phyloP scores from a whole-genome alignment of 768 basidiomycete species.

The Lactarius quietus region DNA sequence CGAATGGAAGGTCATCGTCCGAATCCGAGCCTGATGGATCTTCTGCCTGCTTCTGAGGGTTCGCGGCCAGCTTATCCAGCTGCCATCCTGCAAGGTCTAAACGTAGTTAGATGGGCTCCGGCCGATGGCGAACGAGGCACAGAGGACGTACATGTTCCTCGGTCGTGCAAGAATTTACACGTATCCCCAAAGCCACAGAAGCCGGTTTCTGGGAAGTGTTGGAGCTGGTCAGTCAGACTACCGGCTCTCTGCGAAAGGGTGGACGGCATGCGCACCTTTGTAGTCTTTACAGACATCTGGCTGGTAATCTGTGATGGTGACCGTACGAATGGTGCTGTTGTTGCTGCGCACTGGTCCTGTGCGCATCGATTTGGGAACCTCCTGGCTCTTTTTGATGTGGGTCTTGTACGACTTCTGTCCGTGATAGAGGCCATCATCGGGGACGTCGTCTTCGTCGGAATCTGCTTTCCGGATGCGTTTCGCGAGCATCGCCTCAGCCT shows the following conservation, averaged over 20 bases:
- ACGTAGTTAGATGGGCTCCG: slow-evolving; percentile 3
- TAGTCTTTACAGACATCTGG: slow-evolving; percentile 99
- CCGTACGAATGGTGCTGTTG: slow-evolving; percentile 81
- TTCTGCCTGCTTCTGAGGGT: slow-evolving; percentile 53
- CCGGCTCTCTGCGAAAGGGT: not conserved
- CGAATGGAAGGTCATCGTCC: slow-evolving; percentile 89
- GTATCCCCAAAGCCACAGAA: slow-evolving; percentile 99
- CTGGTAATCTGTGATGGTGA: slow-evolving; percentile 96
- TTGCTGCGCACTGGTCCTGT: slow-evolving; percentile 72
- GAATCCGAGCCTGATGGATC: slow-evolving; percentile 64
- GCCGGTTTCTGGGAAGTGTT: slow-evolving; percentile 75
- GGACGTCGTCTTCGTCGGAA: slow-evolving; percentile 54
- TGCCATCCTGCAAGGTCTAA: slow-evolving; percentile 98
- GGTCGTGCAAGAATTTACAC: slow-evolving; percentile 98
- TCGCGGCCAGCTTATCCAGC: slow-evolving; percentile 87
- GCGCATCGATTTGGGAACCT: slow-evolving; percentile 85
- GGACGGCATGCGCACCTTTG: slow-evolving; percentile 66
- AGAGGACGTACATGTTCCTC: slow-evolving; percentile 77
- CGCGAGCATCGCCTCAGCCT: slow-evolving; percentile 70
- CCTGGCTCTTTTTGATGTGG: slow-evolving; percentile 78
- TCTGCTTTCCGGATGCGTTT: slow-evolving; percentile 59
- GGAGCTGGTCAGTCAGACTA: slow-evolving; percentile 7
- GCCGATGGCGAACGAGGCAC: slow-evolving; percentile 21
- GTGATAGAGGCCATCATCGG: slow-evolving; percentile 83
- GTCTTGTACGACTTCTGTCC: slow-evolving; percentile 79